Evolutionary conservation across 441 rosid species (phyloP), one percentile per base, ranked within the genome.

Genomic region (Populus hybrid): DNA sequence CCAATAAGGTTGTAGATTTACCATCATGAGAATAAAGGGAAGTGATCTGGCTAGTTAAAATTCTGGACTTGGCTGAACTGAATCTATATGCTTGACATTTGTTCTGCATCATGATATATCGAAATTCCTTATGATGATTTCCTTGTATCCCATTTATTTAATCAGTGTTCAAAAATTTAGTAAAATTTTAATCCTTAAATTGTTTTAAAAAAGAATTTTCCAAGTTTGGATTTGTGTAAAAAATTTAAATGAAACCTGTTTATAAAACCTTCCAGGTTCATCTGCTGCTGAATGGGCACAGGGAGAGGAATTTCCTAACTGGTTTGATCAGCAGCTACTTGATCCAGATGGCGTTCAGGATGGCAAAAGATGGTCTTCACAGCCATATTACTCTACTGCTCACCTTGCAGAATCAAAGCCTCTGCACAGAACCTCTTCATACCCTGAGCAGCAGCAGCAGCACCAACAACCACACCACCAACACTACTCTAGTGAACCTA

Each of bases 271-370:
- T 83, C 50, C 88, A 91, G 98, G 90, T 90, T 94, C 97, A 76
- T 91, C 93, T 73, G 90, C 86, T 63, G 81, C 97, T 61, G 98
- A 93, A 77, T 94, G 94, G 99, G 80, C 81, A 12, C 95, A 80
- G 65, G 91, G 91, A 74, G 93, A 89, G 79, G 94, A 88, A 54
- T 81, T 79, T 71, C 87, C 85, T 78, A 81, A 78, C 81, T 94
- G 91, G 93, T 78, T 85, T 72, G 97, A 89, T 78, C 91, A 82
- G 83, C 91, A 85, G 81, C 79, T 82, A 54, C 67, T 85, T 76
- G 95, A 91, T 69, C 79, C 86, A 77, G 92, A 92, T 75, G 78
- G 85, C 73, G 65, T 79, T 76, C 86, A 84, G 71, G 91, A 88
- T 70, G 88, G 89, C 46, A 92, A 88, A 75, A 88, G 80, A 67